Evolutionary conservation across 2,329 filamentous ascomycete genomes (phyloP), one percentile per base, ranked within the genome.

Genomic region (Chrysoporthe cubensis): DNA sequence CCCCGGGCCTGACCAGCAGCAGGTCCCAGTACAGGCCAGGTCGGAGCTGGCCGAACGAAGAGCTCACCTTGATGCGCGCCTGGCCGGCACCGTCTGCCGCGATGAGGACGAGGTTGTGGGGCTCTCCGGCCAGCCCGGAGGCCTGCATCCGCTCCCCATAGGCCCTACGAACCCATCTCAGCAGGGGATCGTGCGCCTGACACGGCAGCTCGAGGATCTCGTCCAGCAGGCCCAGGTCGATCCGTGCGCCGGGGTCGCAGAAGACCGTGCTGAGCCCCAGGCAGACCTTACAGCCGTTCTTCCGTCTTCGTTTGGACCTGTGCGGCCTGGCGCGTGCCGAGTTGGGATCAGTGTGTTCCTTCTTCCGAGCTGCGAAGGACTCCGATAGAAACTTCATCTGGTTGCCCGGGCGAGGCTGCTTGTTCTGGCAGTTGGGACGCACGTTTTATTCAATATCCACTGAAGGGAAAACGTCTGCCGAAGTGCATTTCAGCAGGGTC

Each of bases 251-350:
- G 54, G 54, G 11, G 3, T 57, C 21, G 32, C 13, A 18, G 32
- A 57, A 32, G 4, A 16, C 54, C 54, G 11, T 34, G 2, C 32
- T 6, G 7, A 57, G 26, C 5, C 54, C 54, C 13, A 34, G 32
- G 54, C 54, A 57, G 26, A 37, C 32, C 50, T 57, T 57, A 26
- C 54, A 57, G 16, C 26, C 54, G 32, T 57, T 57, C 54, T 37
- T 59, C 16, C 9, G 57, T 21, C n/a, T 44, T 18, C 57, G 21
- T 26, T 32, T 54, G 21, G 50, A 54, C 3, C 21, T 32, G 50
- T 14, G 50, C 14, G 34, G 54, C n/a, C 54, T 18, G 54, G n/a
- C 13, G 21, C 13, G 50, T 26, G 21, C 21, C 13, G 4, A 13
- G 3, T 3, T 54, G 50, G 14, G 46, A 21, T 7, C 50, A 54